phyloP scores from a whole-genome alignment of 2,329 filamentous ascomycete genomes.

The Fusarium irregulare region DNA sequence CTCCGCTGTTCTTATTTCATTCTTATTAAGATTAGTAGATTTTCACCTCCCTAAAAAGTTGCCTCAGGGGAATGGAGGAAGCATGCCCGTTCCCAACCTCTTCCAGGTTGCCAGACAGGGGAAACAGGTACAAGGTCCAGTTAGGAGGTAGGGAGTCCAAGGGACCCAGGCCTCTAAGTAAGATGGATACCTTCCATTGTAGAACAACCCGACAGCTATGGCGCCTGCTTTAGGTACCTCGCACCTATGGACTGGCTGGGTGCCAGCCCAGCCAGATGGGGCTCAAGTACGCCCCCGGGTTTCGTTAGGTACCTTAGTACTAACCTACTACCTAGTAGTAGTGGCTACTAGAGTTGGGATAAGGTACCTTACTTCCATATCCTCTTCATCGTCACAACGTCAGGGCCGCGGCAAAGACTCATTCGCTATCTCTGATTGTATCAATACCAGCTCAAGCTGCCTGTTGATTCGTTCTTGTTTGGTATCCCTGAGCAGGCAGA shows the following conservation, averaged over 20 bases:
- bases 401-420: not conserved
- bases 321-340: not conserved
- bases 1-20: not conserved
- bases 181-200: not conserved
- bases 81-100: constrained; percentile 22
- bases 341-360: not conserved
- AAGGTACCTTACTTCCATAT: constrained; percentile 12
- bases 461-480: not conserved
- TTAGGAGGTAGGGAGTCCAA: constrained; percentile 10
- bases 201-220: too few relatives aligned
- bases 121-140: not conserved
- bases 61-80: constrained; percentile 26
- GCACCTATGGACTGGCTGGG: not conserved
- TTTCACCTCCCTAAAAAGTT: not conserved
- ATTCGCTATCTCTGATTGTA: not conserved
- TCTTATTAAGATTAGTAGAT: not conserved
- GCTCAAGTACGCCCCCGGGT: not conserved
- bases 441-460: not conserved
- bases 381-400: constrained; percentile 4
- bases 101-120: not conserved
- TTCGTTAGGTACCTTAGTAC: not conserved
- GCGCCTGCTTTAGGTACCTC: not conserved
- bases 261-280: not conserved
- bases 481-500: not conserved
- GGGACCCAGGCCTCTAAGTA: not conserved